Conservation (phyloP, 2,329 filamentous ascomycete species). For the Trichoderma koningii region DNA sequence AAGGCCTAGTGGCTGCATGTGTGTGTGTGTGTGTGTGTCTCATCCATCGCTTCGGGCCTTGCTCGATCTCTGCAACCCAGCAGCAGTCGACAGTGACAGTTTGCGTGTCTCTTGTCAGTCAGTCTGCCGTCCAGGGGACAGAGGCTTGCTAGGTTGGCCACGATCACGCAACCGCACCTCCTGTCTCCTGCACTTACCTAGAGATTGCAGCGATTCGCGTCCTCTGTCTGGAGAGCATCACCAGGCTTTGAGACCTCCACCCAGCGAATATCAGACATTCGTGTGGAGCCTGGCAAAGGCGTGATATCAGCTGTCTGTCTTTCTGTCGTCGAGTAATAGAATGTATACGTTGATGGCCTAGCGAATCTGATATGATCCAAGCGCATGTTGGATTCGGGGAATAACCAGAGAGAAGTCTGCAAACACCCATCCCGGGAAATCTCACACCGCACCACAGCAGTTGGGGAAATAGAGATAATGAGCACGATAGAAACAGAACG, state of each 20-base stretch:
- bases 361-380: conserved; percentile 3
- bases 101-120: not conserved
- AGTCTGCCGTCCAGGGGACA: not conserved
- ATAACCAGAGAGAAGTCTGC: not conserved
- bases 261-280: not conserved
- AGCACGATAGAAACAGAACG: not conserved
- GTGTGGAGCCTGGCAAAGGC: not conserved
- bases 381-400: conserved; percentile 14
- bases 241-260: conserved; percentile 15
- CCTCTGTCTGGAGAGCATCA: conserved; percentile 1
- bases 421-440: not conserved
- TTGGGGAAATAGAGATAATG: not conserved
- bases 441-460: conserved; percentile 21
- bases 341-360: not conserved
- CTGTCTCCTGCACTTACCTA: too few relatives aligned
- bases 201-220: not conserved
- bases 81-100: too few relatives aligned
- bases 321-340: conserved; percentile 5
- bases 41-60: not conserved
- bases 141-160: too few relatives aligned
- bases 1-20: not conserved
- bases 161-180: too few relatives aligned
- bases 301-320: conserved; percentile 22
- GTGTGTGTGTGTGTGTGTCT: not conserved
- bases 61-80: not conserved